A percentile compares a stretch with the other conserved stretches of the same genome.
Conservation (phyloP, 495 filamentous ascomycete genomes). For the Neurospora sublineolata region DNA sequence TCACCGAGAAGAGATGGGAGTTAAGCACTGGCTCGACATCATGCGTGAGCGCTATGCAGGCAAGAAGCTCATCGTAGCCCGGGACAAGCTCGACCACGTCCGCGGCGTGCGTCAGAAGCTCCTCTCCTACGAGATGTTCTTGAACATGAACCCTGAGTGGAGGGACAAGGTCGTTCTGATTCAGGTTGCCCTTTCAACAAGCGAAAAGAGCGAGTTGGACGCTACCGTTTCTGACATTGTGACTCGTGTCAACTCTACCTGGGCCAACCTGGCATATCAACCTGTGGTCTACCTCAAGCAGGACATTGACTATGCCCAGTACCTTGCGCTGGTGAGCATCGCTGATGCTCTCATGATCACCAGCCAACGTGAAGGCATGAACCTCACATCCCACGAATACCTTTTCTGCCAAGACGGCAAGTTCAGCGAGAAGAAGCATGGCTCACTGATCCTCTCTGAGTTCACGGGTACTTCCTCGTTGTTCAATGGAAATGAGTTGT, state of each 20-base stretch:
- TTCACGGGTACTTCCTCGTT: slow-evolving; percentile 85
- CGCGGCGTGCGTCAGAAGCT: slow-evolving; percentile 87
- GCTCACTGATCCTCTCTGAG: slow-evolving; percentile 81
- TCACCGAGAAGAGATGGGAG: slow-evolving; percentile 60
- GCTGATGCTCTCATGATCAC: slow-evolving; percentile 89
- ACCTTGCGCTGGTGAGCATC: slow-evolving; percentile 75
- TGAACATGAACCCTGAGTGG: slow-evolving; percentile 87
- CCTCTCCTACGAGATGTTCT: slow-evolving; percentile 82
- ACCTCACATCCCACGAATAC: slow-evolving; percentile 84
- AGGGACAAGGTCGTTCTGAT: slow-evolving; percentile 77
- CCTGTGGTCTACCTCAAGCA: slow-evolving; percentile 91
- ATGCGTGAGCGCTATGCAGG: slow-evolving; percentile 70
- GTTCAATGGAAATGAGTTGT: slow-evolving; percentile 62
- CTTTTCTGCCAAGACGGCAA: slow-evolving; percentile 87
- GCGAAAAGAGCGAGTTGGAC: slow-evolving; percentile 74
- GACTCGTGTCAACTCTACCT: slow-evolving; percentile 77
- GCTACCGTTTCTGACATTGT: slow-evolving; percentile 84
- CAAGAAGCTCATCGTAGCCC: slow-evolving; percentile 80
- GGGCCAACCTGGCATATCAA: slow-evolving; percentile 79
- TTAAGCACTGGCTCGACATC: slow-evolving; percentile 63
- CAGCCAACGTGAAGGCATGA: slow-evolving; percentile 90
- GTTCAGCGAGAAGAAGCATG: slow-evolving; percentile 58
- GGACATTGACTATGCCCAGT: slow-evolving; percentile 81
- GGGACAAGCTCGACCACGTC: slow-evolving; percentile 86
- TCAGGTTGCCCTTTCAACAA: slow-evolving; percentile 82